Evolutionary conservation across 1,284 basidiomycete genomes (phyloP).

Genomic region (Cryptococcus neoformans): DNA sequence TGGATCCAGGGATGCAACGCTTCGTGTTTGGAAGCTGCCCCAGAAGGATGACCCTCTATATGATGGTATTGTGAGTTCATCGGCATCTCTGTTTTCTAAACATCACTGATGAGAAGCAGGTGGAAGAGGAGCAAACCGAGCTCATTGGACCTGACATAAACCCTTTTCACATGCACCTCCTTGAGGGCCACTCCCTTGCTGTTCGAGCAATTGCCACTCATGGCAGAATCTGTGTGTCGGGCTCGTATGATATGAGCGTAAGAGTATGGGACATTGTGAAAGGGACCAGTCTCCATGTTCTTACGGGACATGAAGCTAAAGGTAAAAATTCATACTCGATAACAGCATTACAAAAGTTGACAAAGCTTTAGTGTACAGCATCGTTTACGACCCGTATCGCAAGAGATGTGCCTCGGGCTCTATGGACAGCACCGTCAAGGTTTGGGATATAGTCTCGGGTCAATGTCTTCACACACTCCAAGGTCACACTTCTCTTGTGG

Average conservation of each 20-base stretch:
- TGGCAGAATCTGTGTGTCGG: slow-evolving; percentile 85
- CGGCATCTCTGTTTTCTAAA: too few relatives aligned
- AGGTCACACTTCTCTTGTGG: slow-evolving; percentile 85
- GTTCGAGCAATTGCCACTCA: slow-evolving; percentile 88
- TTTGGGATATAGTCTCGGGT: slow-evolving; percentile 83
- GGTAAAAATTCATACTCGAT: slow-evolving; percentile 54
- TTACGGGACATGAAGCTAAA: slow-evolving; percentile 86
- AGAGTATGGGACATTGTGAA: slow-evolving; percentile 91
- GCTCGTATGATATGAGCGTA: slow-evolving; percentile 90
- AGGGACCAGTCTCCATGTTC: slow-evolving; percentile 74
- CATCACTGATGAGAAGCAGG: neutral
- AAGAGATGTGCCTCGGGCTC: slow-evolving; percentile 90
- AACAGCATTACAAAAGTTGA: neutral
- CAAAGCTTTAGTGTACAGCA: slow-evolving; percentile 69
- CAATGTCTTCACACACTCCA: slow-evolving; percentile 72
- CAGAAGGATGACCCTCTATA: slow-evolving; percentile 67
- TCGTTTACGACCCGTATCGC: slow-evolving; percentile 77
- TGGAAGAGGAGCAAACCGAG: neutral
- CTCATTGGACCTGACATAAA: slow-evolving; percentile 60
- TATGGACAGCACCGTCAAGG: slow-evolving; percentile 91
- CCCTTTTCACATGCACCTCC: slow-evolving; percentile 79
- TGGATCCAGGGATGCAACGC: slow-evolving; percentile 83
- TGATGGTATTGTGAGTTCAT: slow-evolving; percentile 11
- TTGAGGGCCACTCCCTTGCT: slow-evolving; percentile 85
- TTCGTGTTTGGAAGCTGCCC: slow-evolving; percentile 87